Conservation (phyloP, 192 early-diverging fungal genomes). For the Kappamyces sp. region DNA sequence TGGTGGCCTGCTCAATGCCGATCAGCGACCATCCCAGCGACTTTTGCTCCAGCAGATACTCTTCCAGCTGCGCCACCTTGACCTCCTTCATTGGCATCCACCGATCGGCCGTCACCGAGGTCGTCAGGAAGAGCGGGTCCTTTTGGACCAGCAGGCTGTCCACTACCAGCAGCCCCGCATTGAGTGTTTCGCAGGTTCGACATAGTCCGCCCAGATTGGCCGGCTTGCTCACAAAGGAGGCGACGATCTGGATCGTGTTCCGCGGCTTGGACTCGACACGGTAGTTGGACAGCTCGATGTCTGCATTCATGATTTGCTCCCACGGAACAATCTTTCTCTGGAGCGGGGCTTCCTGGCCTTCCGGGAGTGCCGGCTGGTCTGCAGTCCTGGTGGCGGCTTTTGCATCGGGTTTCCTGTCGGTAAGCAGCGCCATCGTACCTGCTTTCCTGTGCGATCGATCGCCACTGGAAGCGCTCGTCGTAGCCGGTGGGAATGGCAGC, state of each 20-base stretch:
- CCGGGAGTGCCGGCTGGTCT: not conserved
- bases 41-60: constrained; percentile 42
- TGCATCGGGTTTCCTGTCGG: not conserved
- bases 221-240: constrained; percentile 44
- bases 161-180: constrained; percentile 44
- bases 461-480: not conserved
- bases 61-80: constrained; percentile 26
- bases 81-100: constrained; percentile 54
- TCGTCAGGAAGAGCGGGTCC: constrained; percentile 40
- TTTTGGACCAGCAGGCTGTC: constrained; percentile 36
- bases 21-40: constrained; percentile 43
- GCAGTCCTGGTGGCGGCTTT: not conserved
- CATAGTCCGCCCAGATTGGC: constrained; percentile 54
- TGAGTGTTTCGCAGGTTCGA: constrained; percentile 60
- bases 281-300: constrained; percentile 40
- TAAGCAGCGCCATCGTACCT: not conserved
- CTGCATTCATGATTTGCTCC: constrained; percentile 48
- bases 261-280: constrained; percentile 22
- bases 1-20: constrained; percentile 57
- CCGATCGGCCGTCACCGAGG: constrained; percentile 51
- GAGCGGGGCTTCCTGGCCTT: not conserved
- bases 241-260: constrained; percentile 53
- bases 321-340: constrained; percentile 53
- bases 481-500: constrained; percentile 6
- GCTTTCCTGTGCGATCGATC: not conserved